phyloP scores from a whole-genome alignment of 371 early-diverging fungal species.

The Mucor saturninus region DNA sequence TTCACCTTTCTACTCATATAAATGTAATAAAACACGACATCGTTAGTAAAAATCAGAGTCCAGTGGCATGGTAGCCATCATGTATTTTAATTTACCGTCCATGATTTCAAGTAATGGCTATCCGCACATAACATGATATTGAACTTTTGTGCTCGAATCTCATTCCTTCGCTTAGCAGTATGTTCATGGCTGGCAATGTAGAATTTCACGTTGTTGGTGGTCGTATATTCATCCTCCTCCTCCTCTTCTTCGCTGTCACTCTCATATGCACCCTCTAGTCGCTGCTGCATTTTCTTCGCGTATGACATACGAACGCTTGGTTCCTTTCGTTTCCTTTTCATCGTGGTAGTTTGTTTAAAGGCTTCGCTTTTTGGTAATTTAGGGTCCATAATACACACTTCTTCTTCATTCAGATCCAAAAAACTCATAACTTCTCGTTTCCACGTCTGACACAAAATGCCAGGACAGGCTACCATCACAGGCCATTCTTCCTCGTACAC shows the following conservation, averaged over 20 bases:
- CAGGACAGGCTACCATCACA: constrained; percentile 66
- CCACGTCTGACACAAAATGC: constrained; percentile 63
- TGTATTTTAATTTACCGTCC: constrained; percentile 22
- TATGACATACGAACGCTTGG: constrained; percentile 1
- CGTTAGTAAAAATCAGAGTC: background rate
- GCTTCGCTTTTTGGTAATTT: background rate
- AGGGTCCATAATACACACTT: constrained; percentile 37
- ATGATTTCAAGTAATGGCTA: constrained; percentile 65
- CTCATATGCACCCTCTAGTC: background rate
- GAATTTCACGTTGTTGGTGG: constrained; percentile 24
- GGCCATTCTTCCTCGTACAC: constrained; percentile 63
- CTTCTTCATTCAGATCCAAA: constrained; percentile 38
- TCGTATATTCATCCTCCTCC: background rate
- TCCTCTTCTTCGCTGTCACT: background rate
- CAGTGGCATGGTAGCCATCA: background rate
- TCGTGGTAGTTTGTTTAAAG: background rate
- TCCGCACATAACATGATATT: constrained; percentile 44
- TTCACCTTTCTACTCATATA: constrained; percentile 8
- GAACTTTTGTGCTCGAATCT: constrained; percentile 36
- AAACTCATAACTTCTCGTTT: constrained; percentile 52
- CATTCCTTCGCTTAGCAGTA: constrained; percentile 32
- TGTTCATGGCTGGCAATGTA: constrained; percentile 52
- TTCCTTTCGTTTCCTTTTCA: background rate
- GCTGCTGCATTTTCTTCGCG: constrained; percentile 1
- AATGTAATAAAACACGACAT: background rate